phyloP scores from a whole-genome alignment of 2,329 filamentous ascomycete species.

The Colletotrichum siamense region DNA sequence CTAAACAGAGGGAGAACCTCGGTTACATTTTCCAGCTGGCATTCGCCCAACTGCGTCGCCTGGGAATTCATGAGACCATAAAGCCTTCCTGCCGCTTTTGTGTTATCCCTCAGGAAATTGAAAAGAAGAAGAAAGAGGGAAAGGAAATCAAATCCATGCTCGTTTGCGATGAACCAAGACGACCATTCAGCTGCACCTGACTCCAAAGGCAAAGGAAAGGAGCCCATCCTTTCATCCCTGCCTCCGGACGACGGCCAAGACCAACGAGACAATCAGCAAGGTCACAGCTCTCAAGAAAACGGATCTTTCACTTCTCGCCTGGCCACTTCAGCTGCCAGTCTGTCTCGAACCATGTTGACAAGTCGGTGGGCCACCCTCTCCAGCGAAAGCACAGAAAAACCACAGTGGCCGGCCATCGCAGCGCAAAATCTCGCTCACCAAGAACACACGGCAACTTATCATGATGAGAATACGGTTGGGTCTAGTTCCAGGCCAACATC shows the following conservation, averaged over 20 bases:
- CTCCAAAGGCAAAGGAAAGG: constrained; percentile 3
- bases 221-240: not conserved
- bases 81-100: not conserved
- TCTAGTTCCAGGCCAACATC: not conserved
- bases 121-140: not conserved
- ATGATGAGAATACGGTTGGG: not conserved
- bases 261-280: not conserved
- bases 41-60: not conserved
- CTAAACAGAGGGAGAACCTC: not conserved
- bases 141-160: not conserved
- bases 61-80: not conserved
- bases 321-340: not conserved
- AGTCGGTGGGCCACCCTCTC: not conserved
- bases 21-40: not conserved
- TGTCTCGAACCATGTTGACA: not conserved
- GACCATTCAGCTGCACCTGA: not conserved
- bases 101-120: not conserved
- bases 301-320: not conserved
- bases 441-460: not conserved
- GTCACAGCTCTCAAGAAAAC: not conserved
- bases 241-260: not conserved
- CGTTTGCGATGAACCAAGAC: not conserved
- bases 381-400: not conserved
- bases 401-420: not conserved
- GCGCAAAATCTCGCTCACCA: not conserved